A percentile compares a stretch with the other conserved stretches of the same genome.
Evolutionary conservation across 1,139 yeast genomes (phyloP).

Genomic region (Geotrichum bryndzae): DNA sequence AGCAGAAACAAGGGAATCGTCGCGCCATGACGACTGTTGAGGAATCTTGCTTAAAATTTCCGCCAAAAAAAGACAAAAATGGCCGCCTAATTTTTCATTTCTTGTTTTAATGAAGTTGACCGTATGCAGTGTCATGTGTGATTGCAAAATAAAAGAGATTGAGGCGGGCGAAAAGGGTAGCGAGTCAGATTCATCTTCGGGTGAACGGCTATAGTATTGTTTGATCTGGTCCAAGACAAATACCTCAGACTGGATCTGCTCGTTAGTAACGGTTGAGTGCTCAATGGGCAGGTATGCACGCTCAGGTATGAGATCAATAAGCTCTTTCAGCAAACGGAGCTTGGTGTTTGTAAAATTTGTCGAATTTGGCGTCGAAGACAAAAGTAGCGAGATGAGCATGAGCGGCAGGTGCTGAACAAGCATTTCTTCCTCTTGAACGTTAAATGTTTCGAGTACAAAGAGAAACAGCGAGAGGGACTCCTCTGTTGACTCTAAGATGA

Average conservation of each 20-base stretch:
- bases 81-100: slow-evolving; percentile 23
- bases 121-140: slow-evolving; percentile 37
- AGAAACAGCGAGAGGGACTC: slow-evolving; percentile 38
- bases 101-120: slow-evolving; percentile 28
- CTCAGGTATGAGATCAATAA: slow-evolving; percentile 51
- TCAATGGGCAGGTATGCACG: slow-evolving; percentile 50
- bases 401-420: slow-evolving; percentile 69
- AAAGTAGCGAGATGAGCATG: slow-evolving; percentile 47
- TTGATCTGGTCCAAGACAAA: slow-evolving; percentile 32
- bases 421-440: slow-evolving; percentile 83
- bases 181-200: slow-evolving; percentile 27
- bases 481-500: slow-evolving; percentile 29
- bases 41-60: slow-evolving; percentile 47
- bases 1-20: slow-evolving; percentile 33
- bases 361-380: slow-evolving; percentile 16
- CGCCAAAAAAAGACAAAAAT: slow-evolving; percentile 41
- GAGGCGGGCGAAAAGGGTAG: slow-evolving; percentile 45
- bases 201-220: slow-evolving; percentile 31
- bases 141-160: slow-evolving; percentile 41
- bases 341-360: slow-evolving; percentile 26
- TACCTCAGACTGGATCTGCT: slow-evolving; percentile 20
- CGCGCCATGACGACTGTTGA: slow-evolving; percentile 31
- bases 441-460: slow-evolving; percentile 59
- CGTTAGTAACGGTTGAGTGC: slow-evolving; percentile 32
- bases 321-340: slow-evolving; percentile 37